Evolutionary conservation across 1,139 yeast genomes (phyloP).

Genomic region (Keqinozyma sinolaborantium): DNA sequence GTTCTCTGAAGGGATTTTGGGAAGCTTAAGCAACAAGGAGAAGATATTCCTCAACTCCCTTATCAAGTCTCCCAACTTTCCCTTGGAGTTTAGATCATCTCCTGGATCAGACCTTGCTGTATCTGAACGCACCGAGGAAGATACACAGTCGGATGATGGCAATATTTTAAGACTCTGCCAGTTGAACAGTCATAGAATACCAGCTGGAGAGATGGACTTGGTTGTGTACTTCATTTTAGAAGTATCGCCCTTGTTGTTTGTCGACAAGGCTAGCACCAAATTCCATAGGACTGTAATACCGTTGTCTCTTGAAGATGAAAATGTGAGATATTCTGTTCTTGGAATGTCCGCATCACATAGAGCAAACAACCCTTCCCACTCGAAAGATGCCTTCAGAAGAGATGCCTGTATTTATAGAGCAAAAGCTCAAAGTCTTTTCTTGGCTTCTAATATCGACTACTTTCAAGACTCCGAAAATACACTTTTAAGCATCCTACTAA

Average conservation of each 20-base stretch:
- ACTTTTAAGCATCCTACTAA: constrained; percentile 12
- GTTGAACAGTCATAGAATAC: constrained; percentile 3
- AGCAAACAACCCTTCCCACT: constrained; percentile 7
- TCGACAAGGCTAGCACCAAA: constrained; percentile 15
- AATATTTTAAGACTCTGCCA: constrained; percentile 8
- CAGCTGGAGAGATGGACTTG: constrained; percentile 10
- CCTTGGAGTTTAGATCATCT: constrained; percentile 4
- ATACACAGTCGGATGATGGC: constrained; percentile 4
- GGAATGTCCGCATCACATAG: constrained; percentile 17
- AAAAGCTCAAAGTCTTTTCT: constrained; percentile 12
- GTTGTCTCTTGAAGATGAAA: constrained; percentile 10
- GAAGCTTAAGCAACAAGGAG: constrained; percentile 9
- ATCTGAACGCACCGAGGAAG: constrained; percentile 10
- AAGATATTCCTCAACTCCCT: constrained; percentile 12
- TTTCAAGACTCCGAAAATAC: constrained; percentile 10
- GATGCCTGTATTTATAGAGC: constrained; percentile 14
- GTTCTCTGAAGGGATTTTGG: constrained; percentile 5
- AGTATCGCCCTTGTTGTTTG: constrained; percentile 15
- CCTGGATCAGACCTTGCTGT: constrained; percentile 5
- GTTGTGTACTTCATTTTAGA: constrained; percentile 15
- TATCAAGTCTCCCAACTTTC: constrained; percentile 9
- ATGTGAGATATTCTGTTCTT: constrained; percentile 14
- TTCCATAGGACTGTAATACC: constrained; percentile 17
- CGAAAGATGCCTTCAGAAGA: constrained; percentile 7
- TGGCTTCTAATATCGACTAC: constrained; percentile 9